phyloP scores from a whole-genome alignment of 352 stramenopile genomes.

The Phytophthora capsici region DNA sequence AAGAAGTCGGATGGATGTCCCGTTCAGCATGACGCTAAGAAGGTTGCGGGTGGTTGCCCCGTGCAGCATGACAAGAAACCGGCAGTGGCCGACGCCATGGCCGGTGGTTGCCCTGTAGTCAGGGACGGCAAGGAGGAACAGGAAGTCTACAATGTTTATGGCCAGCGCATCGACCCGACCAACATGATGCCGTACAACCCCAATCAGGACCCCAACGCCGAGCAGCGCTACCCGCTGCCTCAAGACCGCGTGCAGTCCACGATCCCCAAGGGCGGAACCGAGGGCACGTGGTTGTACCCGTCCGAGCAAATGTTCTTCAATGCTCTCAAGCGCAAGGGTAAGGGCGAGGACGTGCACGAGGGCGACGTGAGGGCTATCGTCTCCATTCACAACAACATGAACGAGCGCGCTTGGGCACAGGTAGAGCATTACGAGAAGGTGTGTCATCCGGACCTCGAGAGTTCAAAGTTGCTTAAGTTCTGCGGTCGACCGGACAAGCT shows the following conservation, averaged over 20 bases:
- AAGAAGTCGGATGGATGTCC: slow-evolving; percentile 55
- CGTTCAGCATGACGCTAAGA: slow-evolving; percentile 55
- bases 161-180: slow-evolving; percentile 95
- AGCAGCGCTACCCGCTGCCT: slow-evolving; percentile 90
- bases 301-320: slow-evolving; percentile 99
- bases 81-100: slow-evolving; percentile 30
- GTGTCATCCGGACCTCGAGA: slow-evolving; percentile 71
- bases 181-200: slow-evolving; percentile 99
- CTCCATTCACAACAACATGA: slow-evolving; percentile 99
- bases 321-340: slow-evolving; percentile 96
- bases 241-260: slow-evolving; percentile 94
- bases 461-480: slow-evolving; percentile 97
- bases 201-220: slow-evolving; percentile 93
- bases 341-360: slow-evolving; percentile 96
- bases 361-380: slow-evolving; percentile 95
- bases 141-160: slow-evolving; percentile 98
- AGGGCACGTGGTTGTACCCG: slow-evolving; percentile 98
- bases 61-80: slow-evolving; percentile 66
- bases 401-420: slow-evolving; percentile 98
- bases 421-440: slow-evolving; percentile 98
- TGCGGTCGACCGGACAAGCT: slow-evolving; percentile 96
- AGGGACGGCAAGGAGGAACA: slow-evolving; percentile 38
- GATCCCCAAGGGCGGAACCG: slow-evolving; percentile 96
- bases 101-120: slow-evolving; percentile 65
- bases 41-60: slow-evolving; percentile 55